Conservation (phyloP, 2,329 filamentous ascomycete genomes). For the Colletotrichum agaves region DNA sequence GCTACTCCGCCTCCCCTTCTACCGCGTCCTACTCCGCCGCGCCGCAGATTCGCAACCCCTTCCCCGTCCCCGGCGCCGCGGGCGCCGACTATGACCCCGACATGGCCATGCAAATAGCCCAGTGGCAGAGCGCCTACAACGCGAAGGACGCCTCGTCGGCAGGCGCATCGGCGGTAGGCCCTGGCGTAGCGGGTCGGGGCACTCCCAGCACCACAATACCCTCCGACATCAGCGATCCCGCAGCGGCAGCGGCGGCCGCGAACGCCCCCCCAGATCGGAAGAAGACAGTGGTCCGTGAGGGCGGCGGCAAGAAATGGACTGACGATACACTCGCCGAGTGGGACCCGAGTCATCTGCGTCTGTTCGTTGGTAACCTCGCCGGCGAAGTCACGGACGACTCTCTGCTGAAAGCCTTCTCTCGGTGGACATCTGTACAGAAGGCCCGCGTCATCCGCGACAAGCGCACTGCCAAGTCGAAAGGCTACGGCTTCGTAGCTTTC, state of each 20-base stretch:
- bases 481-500: constrained; percentile 97
- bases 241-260: constrained; percentile 55
- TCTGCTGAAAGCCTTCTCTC: constrained; percentile 90
- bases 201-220: constrained; percentile 46
- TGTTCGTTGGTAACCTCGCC: constrained; percentile 96
- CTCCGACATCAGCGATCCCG: constrained; percentile 43
- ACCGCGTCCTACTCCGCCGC: constrained; percentile 59
- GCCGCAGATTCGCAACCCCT: constrained; percentile 84
- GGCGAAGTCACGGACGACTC: constrained; percentile 98
- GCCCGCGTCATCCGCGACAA: constrained; percentile 95
- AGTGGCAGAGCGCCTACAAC: constrained; percentile 91
- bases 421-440: constrained; percentile 89
- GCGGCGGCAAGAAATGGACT: constrained; percentile 92
- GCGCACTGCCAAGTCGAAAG: constrained; percentile 94
- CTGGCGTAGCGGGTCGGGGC: constrained; percentile 42
- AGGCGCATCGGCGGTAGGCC: constrained; percentile 15
- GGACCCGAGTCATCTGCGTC: constrained; percentile 92
- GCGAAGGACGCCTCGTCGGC: constrained; percentile 12
- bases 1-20: constrained; percentile 45
- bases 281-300: constrained; percentile 88
- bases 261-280: constrained; percentile 69
- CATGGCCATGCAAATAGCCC: constrained; percentile 89
- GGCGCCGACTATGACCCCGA: constrained; percentile 73
- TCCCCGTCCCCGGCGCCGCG: constrained; percentile 69
- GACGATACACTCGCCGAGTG: constrained; percentile 91